Evolutionary conservation across 805 yeast species (phyloP).

Genomic region (Hanseniaspora nectarophila): DNA sequence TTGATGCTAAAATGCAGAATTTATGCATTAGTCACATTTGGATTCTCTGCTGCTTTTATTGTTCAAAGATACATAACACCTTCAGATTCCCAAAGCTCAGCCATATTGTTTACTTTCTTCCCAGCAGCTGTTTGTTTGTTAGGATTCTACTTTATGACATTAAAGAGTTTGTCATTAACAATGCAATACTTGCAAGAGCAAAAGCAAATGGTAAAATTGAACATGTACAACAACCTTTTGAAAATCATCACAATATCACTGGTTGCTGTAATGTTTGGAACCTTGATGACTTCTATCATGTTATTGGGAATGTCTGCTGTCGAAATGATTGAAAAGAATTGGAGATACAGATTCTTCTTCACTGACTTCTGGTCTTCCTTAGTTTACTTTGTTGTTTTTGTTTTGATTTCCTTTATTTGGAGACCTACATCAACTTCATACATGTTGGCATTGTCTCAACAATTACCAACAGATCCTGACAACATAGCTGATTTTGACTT

Average conservation of each 20-base stretch:
- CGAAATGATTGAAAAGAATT: constrained; percentile 70
- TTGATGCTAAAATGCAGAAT: constrained; percentile 60
- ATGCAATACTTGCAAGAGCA: constrained; percentile 64
- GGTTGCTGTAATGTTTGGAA: constrained; percentile 56
- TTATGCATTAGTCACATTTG: constrained; percentile 46
- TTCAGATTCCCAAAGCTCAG: constrained; percentile 38
- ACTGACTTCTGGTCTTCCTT: constrained; percentile 92
- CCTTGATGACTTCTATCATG: constrained; percentile 56
- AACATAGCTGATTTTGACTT: constrained; percentile 57
- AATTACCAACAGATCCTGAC: constrained; percentile 70
- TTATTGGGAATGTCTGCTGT: constrained; percentile 62
- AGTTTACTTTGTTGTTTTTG: constrained; percentile 72
- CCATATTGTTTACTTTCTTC: constrained; percentile 48
- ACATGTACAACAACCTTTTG: constrained; percentile 72
- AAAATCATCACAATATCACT: constrained; percentile 62
- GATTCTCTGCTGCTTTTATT: constrained; percentile 42
- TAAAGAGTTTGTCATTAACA: constrained; percentile 63
- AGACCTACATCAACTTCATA: constrained; percentile 94
- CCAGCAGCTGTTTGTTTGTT: constrained; percentile 64
- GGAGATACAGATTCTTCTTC: constrained; percentile 84
- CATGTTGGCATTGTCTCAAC: constrained; percentile 87
- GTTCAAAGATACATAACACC: constrained; percentile 42
- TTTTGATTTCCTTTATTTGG: constrained; percentile 82
- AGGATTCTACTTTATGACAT: constrained; percentile 59
- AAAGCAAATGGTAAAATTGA: constrained; percentile 81